These are phyloP conservation scores for Nicotiana otophora DNA, from an alignment of 257 asterid species.

Conservation along the genomic window DNA sequence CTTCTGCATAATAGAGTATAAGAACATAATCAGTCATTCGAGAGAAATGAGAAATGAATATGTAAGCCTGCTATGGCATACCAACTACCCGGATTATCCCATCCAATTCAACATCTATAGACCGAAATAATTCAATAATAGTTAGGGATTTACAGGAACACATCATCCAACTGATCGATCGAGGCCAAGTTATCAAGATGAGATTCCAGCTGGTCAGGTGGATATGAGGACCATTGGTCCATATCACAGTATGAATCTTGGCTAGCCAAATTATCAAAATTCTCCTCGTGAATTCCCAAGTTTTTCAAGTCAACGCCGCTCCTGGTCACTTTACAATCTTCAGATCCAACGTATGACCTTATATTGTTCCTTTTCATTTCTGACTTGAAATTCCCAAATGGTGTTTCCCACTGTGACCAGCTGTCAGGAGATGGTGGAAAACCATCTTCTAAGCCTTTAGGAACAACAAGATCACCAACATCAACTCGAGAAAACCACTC, in stretches of 20 bases:
- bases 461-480: not conserved
- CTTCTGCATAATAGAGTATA: constrained; percentile 25
- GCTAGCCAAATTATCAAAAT: not conserved
- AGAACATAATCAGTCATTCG: not conserved
- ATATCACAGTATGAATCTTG: not conserved
- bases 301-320: not conserved
- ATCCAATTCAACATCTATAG: not conserved
- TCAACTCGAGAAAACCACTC: constrained; percentile 2
- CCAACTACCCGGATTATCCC: not conserved
- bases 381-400: not conserved
- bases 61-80: not conserved
- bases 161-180: constrained; percentile 9
- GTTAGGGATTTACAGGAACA: not conserved
- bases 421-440: not conserved
- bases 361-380: constrained; percentile 4
- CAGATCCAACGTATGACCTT: not conserved
- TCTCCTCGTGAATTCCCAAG: not conserved
- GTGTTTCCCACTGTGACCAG: constrained; percentile 4
- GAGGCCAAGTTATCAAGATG: constrained; percentile 10
- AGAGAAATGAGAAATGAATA: not conserved
- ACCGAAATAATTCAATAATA: not conserved
- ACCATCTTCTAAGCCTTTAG: not conserved
- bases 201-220: not conserved
- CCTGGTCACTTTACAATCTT: not conserved
- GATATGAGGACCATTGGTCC: constrained; percentile 8